Conservation (phyloP, 2,329 filamentous ascomycete genomes). For the Fusarium sp. region DNA sequence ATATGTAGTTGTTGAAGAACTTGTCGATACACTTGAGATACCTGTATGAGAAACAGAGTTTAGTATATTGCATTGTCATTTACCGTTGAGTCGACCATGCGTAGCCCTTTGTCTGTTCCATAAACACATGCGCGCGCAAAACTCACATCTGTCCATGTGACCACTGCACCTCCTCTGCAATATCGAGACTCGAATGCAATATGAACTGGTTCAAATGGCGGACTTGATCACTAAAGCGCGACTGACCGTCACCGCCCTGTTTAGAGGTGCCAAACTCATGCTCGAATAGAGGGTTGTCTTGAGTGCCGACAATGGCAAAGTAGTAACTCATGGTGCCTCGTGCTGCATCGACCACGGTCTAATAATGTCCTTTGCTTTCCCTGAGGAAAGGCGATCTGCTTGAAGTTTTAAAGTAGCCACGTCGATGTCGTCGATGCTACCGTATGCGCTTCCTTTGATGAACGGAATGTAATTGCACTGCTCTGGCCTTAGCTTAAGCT, state of each 20-base stretch:
- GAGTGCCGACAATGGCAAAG: conserved; percentile 95
- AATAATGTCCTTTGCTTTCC: neutral
- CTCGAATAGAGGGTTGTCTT: conserved; percentile 96
- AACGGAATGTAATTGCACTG: conserved; percentile 5
- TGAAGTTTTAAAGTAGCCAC: conserved; percentile 7
- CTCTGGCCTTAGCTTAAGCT: conserved; percentile 3
- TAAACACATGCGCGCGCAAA: neutral
- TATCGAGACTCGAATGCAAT: conserved; percentile 91
- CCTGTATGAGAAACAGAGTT: conserved; percentile 60
- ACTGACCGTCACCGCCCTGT: conserved; percentile 90
- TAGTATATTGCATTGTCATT: neutral
- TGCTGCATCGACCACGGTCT: conserved; percentile 44
- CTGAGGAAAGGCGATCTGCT: neutral
- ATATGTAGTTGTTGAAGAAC: conserved; percentile 96
- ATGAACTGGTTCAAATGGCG: conserved; percentile 98
- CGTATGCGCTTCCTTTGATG: neutral
- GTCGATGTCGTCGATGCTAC: conserved; percentile 6
- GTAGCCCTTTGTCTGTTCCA: conserved; percentile 4
- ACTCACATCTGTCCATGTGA: conserved; percentile 82
- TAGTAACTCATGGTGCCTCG: conserved; percentile 88
- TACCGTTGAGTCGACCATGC: neutral
- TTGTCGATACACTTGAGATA: conserved; percentile 97
- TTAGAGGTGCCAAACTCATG: conserved; percentile 98
- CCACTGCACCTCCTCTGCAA: conserved; percentile 98
- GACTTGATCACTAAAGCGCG: conserved; percentile 88